Evolutionary conservation across 345 rosid species (phyloP), one percentile per base, ranked within the genome.

Genomic region (Litchi chinensis): DNA sequence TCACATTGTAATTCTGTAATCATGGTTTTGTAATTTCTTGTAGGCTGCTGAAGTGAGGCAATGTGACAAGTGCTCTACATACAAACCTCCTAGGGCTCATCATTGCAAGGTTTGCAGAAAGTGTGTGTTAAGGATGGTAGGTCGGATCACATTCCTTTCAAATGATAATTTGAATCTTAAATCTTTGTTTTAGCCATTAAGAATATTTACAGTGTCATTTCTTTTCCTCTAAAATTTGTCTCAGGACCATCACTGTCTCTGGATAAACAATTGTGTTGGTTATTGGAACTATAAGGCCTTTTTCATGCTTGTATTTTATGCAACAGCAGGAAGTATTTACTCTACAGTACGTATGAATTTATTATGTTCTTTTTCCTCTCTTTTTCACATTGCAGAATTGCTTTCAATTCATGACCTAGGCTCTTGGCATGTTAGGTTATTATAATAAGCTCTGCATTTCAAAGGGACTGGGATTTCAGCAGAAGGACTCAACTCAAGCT

Each of bases 231-330:
- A 59, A 54, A 67, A 83, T 81, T 77, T 62, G 81, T 73, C 64
- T 43, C 86, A 95, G 99, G 99, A 95, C 76, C 99, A 95, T 73
- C 99, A 95, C 78, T 95, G 98, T 82, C 72, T 84, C 76, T 95
- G 99, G 99, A 90, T 91, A 82, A 94, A 91, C 75, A 93, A 95
- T 79, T 93, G 99, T 82, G 94, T 95, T 82, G 99, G 99, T 69
- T 89, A 89, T 76, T 81, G 89, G 86, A 95, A 94, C 93, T 95
- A 95, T 76, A 95, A 95, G 81, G 92, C 91, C 70, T 94, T 91
- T 89, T 91, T 93, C 70, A 24, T 83, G 77, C 91, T 93, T 66
- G 84, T 91, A 83, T 78, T 88, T 77, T 87, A 85, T 78, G 91
- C 93, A 70, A 88, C 95, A 37, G 18, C 85, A n/a, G 92, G 88